Conservation (phyloP, 768 basidiomycete genomes). For the Hypsizygus marmoreus region DNA sequence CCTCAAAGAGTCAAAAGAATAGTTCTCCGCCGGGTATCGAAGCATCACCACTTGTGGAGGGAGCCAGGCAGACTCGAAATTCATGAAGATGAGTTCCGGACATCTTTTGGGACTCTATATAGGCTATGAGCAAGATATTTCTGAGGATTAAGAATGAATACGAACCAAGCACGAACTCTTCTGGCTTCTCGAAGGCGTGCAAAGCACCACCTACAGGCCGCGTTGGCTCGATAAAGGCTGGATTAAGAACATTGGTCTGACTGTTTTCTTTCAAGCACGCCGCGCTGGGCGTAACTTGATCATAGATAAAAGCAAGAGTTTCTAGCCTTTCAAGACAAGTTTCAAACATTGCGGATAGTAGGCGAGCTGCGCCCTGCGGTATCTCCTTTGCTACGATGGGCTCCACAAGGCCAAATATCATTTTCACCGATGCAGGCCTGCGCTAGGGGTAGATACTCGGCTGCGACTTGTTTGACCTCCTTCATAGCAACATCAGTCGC, state of each 20-base stretch:
- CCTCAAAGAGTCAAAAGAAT: constrained; percentile 85
- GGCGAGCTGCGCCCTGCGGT: constrained; percentile 61
- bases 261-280: constrained; percentile 51
- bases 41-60: constrained; percentile 79
- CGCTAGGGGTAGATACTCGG: constrained; percentile 91
- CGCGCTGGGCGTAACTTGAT: constrained; percentile 50
- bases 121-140: constrained; percentile 11
- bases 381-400: constrained; percentile 77
- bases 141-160: constrained; percentile 7
- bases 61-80: constrained; percentile 77
- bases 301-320: constrained; percentile 68
- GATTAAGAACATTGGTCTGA: constrained; percentile 46
- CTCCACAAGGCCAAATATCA: constrained; percentile 89
- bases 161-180: constrained; percentile 79
- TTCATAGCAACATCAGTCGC: constrained; percentile 95
- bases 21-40: constrained; percentile 82
- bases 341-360: constrained; percentile 79
- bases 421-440: constrained; percentile 95
- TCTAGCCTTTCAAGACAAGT: constrained; percentile 84
- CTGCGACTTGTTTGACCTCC: constrained; percentile 94
- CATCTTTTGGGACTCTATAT: constrained; percentile 78
- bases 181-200: constrained; percentile 79
- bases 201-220: constrained; percentile 80
- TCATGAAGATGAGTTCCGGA: constrained; percentile 89
- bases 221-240: constrained; percentile 76